Evolutionary conservation across 192 early-diverging fungal genomes (phyloP).

Genomic region (Backusella psychrophila): DNA sequence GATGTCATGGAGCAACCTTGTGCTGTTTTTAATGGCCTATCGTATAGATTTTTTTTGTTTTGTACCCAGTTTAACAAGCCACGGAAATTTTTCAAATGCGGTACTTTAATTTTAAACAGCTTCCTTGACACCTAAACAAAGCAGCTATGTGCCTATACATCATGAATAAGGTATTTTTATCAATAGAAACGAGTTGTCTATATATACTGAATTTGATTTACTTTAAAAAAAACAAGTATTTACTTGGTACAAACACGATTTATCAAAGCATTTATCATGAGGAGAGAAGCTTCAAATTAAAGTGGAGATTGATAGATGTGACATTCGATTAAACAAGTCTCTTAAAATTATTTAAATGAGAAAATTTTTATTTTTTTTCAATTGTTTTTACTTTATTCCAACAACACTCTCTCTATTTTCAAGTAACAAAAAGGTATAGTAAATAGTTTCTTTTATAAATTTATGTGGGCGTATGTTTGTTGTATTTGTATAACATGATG

Average conservation of each 20-base stretch:
- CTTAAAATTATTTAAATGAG: background rate
- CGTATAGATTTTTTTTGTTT: background rate
- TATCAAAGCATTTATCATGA: background rate
- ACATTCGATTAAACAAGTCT: conserved; percentile 2
- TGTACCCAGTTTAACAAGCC: background rate
- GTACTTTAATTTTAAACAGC: background rate
- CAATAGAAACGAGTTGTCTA: background rate
- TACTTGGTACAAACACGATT: background rate
- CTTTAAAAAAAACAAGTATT: background rate
- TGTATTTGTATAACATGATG: background rate
- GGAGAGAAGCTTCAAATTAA: background rate
- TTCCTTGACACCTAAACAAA: background rate
- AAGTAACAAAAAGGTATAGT: background rate
- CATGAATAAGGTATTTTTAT: background rate
- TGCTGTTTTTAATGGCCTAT: no score
- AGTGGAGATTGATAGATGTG: conserved; percentile 4
- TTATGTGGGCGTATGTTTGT: background rate
- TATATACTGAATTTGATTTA: background rate
- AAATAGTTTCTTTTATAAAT: background rate
- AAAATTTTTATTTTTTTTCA: background rate
- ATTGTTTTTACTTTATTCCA: background rate
- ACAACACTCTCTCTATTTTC: no score
- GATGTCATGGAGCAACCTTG: no score
- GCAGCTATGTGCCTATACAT: background rate
- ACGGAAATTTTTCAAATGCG: background rate